These are phyloP conservation scores for Aspergillus aculeatinus DNA, from an alignment of 2,329 filamentous ascomycete genomes.

Conservation along the genomic window DNA sequence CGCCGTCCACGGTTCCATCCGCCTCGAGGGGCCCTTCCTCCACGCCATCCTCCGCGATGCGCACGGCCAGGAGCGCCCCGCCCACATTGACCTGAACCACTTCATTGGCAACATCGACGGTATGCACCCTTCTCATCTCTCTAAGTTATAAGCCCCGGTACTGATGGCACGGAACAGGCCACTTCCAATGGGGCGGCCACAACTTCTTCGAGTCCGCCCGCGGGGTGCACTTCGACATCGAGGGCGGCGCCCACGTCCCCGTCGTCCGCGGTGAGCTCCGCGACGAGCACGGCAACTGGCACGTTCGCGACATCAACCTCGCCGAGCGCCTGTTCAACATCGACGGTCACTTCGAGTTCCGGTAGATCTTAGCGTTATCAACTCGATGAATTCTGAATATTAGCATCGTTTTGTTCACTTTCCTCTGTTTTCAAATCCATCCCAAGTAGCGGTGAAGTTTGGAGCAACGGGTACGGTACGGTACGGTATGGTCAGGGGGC, in stretches of 20 bases:
- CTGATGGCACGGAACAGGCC: conserved; percentile 1
- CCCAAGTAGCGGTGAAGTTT: too few species aligned
- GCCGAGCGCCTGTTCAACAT: conserved; percentile 17
- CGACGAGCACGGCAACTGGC: neutral
- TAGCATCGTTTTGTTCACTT: too few species aligned
- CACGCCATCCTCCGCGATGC: conserved; percentile 11
- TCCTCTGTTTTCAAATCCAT: too few species aligned
- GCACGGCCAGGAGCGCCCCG: conserved; percentile 6
- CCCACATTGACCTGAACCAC: conserved; percentile 17
- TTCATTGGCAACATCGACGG: conserved; percentile 21
- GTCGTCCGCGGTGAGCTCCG: conserved; percentile 18
- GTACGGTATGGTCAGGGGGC: too few species aligned
- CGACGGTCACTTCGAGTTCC: conserved; percentile 12
- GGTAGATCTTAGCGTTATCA: neutral
- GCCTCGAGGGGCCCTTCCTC: conserved; percentile 14
- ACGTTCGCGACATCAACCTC: conserved; percentile 17
- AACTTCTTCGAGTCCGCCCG: conserved; percentile 16
- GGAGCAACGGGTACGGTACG: too few species aligned
- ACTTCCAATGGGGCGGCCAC: conserved; percentile 18
- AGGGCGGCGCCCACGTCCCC: conserved; percentile 18
- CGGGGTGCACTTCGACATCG: conserved; percentile 14
- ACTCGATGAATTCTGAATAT: too few species aligned
- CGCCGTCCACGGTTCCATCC: conserved; percentile 15
- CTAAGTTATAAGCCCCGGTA: neutral
- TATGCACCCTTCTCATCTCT: neutral